phyloP scores from a whole-genome alignment of 1,284 basidiomycete species.

The Ustilago vetiveriae region DNA sequence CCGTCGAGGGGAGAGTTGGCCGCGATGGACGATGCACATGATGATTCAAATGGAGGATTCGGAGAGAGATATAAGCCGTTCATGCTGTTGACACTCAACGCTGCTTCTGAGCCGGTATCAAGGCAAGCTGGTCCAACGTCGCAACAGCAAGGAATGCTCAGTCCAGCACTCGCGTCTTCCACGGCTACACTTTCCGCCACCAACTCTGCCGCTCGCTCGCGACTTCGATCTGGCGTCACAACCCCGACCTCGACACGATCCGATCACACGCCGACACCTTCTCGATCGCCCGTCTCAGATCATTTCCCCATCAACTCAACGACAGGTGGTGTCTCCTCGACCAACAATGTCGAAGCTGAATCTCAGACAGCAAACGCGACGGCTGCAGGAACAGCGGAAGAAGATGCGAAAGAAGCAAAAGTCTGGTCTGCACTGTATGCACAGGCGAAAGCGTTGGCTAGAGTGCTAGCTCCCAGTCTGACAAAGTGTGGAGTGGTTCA shows the following conservation, averaged over 20 bases:
- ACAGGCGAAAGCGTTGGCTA: conserved; percentile 39
- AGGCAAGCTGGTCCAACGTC: conserved; percentile 6
- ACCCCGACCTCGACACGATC: conserved; percentile 26
- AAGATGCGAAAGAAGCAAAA: conserved; percentile 18
- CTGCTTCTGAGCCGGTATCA: conserved; percentile 1
- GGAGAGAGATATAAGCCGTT: conserved; percentile 20
- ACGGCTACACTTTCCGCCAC: conserved; percentile 24
- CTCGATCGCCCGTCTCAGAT: conserved; percentile 35
- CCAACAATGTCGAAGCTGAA: too few relatives aligned
- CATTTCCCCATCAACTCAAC: conserved; percentile 12
- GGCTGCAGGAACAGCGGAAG: too few relatives aligned
- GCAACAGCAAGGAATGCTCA: neutral
- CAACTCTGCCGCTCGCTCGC: conserved; percentile 15
- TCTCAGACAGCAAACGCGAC: neutral
- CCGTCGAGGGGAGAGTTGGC: conserved; percentile 14
- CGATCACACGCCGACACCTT: conserved; percentile 18
- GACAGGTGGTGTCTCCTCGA: too few relatives aligned
- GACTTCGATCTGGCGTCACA: conserved; percentile 32
- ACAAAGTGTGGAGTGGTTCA: conserved; percentile 28
- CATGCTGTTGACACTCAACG: conserved; percentile 47
- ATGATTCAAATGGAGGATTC: conserved; percentile 1
- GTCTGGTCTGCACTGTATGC: conserved; percentile 34
- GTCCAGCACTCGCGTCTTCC: conserved; percentile 15
- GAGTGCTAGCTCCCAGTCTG: conserved; percentile 34
- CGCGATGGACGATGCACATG: conserved; percentile 6